Conservation (phyloP, 768 basidiomycete genomes). For the Favolaschia claudopus region DNA sequence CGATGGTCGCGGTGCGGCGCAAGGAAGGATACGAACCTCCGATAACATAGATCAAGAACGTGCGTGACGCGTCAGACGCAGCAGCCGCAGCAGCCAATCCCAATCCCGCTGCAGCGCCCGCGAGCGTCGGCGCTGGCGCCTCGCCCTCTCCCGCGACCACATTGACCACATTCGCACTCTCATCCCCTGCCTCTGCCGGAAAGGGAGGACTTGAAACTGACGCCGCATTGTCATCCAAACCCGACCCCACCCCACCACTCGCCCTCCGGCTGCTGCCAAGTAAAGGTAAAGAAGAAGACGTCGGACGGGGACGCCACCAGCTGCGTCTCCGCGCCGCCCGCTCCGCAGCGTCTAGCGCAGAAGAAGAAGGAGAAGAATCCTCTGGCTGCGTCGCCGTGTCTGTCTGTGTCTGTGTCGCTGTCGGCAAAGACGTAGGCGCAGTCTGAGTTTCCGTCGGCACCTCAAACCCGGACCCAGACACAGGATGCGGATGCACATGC, state of each 20-base stretch:
- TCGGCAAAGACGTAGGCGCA: no score
- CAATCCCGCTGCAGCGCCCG: slow-evolving; percentile 25
- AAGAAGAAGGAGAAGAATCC: no score
- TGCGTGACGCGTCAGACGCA: slow-evolving; percentile 54
- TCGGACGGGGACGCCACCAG: slow-evolving; percentile 8
- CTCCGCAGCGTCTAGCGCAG: no score
- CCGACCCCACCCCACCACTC: slow-evolving; percentile 5
- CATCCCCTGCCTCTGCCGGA: slow-evolving; percentile 25
- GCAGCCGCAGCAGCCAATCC: no score
- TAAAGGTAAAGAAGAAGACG: no score
- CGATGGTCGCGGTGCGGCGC: slow-evolving; percentile 1
- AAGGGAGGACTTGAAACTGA: no score
- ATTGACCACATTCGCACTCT: slow-evolving; percentile 12
- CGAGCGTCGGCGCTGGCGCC: slow-evolving; percentile 12
- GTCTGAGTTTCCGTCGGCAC: no score
- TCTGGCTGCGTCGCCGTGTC: no score
- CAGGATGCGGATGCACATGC: background rate
- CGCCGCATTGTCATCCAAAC: no score
- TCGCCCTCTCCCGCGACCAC: slow-evolving; percentile 31
- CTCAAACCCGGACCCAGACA: no score
- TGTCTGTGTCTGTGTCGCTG: no score
- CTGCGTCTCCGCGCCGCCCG: slow-evolving; percentile 5
- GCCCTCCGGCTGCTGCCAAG: no score
- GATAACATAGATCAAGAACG: slow-evolving; percentile 91
- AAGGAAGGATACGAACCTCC: slow-evolving; percentile 57